Conservation (phyloP, 805 yeast genomes). For the Metschnikowia hibisci region DNA sequence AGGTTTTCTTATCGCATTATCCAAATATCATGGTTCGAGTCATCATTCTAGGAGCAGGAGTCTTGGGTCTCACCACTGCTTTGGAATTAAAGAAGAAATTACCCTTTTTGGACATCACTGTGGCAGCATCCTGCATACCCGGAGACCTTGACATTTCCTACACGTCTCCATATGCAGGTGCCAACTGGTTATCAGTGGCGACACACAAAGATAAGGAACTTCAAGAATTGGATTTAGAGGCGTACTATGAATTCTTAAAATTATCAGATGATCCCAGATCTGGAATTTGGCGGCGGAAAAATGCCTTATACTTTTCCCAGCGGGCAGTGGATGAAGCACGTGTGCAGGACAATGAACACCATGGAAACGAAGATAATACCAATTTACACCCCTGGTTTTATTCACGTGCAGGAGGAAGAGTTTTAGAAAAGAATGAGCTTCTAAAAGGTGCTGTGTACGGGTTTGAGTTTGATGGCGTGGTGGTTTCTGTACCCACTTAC, state of each 20-base stretch:
- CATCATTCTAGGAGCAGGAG: conserved; percentile 31
- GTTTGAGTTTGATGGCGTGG: conserved; percentile 48
- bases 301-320: conserved; percentile 14
- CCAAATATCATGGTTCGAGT: conserved; percentile 6
- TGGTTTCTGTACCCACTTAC: conserved; percentile 57
- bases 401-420: conserved; percentile 36
- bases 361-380: conserved; percentile 4
- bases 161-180: conserved; percentile 70
- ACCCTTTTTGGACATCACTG: conserved; percentile 23
- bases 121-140: conserved; percentile 43
- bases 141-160: conserved; percentile 51
- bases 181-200: conserved; percentile 67
- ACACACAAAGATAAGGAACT: conserved; percentile 25
- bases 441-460: conserved; percentile 44
- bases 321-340: conserved; percentile 8
- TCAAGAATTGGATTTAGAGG: conserved; percentile 41
- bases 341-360: too few relatives aligned
- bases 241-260: conserved; percentile 44
- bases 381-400: conserved; percentile 45
- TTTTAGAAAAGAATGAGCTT: conserved; percentile 33
- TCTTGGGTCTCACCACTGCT: conserved; percentile 36
- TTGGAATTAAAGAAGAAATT: conserved; percentile 22
- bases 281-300: conserved; percentile 32
- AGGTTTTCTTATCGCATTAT: neutral
- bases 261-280: conserved; percentile 47